Base-by-base conservation (phyloP, 352 stramenopile genomes). In the Globisporangium solare region DNA sequence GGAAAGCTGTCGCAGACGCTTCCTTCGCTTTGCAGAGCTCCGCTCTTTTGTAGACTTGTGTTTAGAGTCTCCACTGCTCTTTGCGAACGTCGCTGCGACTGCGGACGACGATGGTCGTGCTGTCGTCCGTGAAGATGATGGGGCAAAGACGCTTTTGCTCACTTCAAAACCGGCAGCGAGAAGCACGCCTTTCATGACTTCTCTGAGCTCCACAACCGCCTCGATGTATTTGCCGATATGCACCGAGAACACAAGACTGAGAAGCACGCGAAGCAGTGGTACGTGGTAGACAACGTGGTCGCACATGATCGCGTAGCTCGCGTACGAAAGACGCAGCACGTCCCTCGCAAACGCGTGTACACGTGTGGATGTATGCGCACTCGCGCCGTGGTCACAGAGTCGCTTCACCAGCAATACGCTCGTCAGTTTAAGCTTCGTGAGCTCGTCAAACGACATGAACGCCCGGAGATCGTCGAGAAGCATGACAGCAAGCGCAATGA, bases 281-380 rank as follows among this genome's bases (percentile, higher is more conserved):
- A 63, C 51, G 31, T 87, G 79, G 55, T 83, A 79, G 14, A 92
- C 74, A 7, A 82, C 74, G 54, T 92, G 80, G 7, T 88, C 76
- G 42, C 79, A 87, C 48, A 92, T 37, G 13, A 86, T 59, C 24
- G 64, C 63, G 45, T 87, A 86, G 4, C 64, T 72, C 21, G 68
- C 20, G 1, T 47, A 60, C 31, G 64, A 79, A 14, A 74, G 18
- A 4, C n/a, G 21, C 41, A 24, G 40, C 20, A 46, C 40, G 14
- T 59, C 31, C 0, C 37, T 13, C 14, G 31, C 32, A 21, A 54
- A 46, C 18, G 17, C 42, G 6, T 13, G 37, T 6, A n/a, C 15
- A 21, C 17, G 13, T 6, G n/a, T 46, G 15, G 20, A 21, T 13
- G 46, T 6, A 21, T 60, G 27, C 63, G 63, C 32, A 2, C 27